These are phyloP conservation scores for Didymella sp. DNA, from an alignment of 2,329 filamentous ascomycete species.

Conservation along the genomic window DNA sequence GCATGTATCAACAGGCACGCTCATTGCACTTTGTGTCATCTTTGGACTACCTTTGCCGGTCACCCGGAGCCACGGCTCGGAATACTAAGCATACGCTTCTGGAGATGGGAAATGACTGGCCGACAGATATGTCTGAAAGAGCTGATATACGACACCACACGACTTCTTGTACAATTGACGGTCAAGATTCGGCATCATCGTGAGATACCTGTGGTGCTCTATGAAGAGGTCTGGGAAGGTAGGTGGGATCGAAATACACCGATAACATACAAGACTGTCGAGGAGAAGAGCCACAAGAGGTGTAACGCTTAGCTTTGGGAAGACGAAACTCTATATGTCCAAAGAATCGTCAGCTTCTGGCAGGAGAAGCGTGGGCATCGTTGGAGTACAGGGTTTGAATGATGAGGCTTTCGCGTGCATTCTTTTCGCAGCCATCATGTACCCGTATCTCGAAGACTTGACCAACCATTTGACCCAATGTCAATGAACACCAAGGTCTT, in stretches of 20 bases:
- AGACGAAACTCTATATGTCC: too few species aligned
- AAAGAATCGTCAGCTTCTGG: too few species aligned
- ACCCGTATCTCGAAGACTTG: too few species aligned
- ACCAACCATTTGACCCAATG: too few species aligned
- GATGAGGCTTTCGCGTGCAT: too few species aligned
- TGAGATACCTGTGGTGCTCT: background rate
- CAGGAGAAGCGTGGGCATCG: too few species aligned
- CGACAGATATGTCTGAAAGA: background rate
- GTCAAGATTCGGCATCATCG: background rate
- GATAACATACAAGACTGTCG: background rate
- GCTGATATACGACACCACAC: constrained; percentile 1
- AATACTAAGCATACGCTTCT: constrained; percentile 15
- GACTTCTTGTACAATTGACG: background rate
- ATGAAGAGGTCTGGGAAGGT: background rate
- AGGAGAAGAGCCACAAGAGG: too few species aligned
- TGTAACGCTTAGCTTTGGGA: too few species aligned
- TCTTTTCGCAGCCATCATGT: too few species aligned
- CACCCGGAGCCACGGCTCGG: constrained; percentile 3
- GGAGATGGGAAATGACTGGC: constrained; percentile 19
- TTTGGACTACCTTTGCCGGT: constrained; percentile 11
- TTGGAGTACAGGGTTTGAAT: too few species aligned
- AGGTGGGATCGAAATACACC: background rate
- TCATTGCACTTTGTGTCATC: constrained; percentile 12
- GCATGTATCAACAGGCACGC: constrained; percentile 13
- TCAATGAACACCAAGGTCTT: too few species aligned